phyloP scores from a whole-genome alignment of 2,329 filamentous ascomycete species.

The Penicillium polonicum region DNA sequence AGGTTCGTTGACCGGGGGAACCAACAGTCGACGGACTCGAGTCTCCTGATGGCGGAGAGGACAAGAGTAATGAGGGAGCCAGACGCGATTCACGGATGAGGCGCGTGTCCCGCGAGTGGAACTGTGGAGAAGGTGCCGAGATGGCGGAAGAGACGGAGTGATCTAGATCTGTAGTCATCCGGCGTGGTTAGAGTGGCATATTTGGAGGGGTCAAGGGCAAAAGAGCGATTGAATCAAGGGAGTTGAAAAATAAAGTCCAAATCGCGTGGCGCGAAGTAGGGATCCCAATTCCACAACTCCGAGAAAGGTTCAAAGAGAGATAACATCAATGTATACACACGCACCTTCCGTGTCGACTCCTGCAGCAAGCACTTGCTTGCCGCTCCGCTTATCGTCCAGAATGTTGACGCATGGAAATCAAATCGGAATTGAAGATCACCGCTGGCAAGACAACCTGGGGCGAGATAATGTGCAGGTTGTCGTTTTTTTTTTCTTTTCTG shows the following conservation, averaged over 20 bases:
- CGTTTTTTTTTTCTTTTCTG: conserved; percentile 6
- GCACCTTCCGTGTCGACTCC: conserved; percentile 49
- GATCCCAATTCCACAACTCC: conserved; percentile 5
- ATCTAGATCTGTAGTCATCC: conserved; percentile 36
- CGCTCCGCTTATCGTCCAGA: conserved; percentile 46
- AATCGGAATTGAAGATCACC: conserved; percentile 29
- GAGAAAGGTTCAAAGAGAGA: conserved; percentile 2
- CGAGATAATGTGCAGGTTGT: conserved; percentile 15
- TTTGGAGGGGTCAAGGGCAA: conserved; percentile 7
- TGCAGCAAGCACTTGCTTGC: conserved; percentile 51
- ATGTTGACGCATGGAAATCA: conserved; percentile 49
- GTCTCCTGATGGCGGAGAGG: conserved; percentile 38
- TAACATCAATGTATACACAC: conserved; percentile 26
- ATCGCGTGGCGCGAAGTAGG: conserved; percentile 18
- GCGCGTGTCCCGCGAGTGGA: conserved; percentile 29
- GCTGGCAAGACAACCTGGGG: conserved; percentile 30
- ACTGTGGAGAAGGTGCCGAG: conserved; percentile 37
- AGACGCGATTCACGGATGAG: conserved; percentile 32
- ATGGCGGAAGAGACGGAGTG: conserved; percentile 39
- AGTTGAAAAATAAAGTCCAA: conserved; percentile 7
- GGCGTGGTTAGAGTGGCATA: conserved; percentile 15
- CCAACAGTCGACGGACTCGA: conserved; percentile 38
- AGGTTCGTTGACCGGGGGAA: conserved; percentile 34
- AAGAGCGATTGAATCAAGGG: conserved; percentile 4
- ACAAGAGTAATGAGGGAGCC: conserved; percentile 33